Conservation (phyloP, 2,329 filamentous ascomycete genomes). For the Aureobasidium sp. region DNA sequence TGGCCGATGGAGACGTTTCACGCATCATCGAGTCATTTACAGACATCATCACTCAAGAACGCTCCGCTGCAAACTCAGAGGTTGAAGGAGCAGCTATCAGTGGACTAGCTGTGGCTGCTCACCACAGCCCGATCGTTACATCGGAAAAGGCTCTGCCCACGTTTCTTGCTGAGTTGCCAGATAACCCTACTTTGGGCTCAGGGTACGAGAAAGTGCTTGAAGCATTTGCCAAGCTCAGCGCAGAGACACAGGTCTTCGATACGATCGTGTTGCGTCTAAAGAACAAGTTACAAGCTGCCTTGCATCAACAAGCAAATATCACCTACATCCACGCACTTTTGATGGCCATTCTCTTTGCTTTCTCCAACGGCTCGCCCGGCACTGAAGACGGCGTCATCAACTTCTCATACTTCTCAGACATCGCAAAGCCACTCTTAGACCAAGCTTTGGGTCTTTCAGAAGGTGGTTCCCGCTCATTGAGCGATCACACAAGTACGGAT, state of each 20-base stretch:
- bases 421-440: constrained; percentile 37
- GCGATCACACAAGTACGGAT: constrained; percentile 50
- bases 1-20: constrained; percentile 36
- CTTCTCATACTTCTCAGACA: constrained; percentile 40
- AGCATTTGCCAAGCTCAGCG: constrained; percentile 57
- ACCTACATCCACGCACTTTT: constrained; percentile 54
- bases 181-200: constrained; percentile 41
- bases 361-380: constrained; percentile 45
- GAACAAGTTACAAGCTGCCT: constrained; percentile 54
- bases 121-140: constrained; percentile 54
- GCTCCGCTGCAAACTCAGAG: constrained; percentile 49
- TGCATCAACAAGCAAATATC: constrained; percentile 45
- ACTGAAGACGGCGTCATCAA: constrained; percentile 37
- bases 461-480: constrained; percentile 28
- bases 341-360: constrained; percentile 55
- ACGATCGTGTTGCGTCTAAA: constrained; percentile 56
- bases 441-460: constrained; percentile 30
- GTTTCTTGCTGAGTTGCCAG: constrained; percentile 58
- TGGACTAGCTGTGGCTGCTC: constrained; percentile 54
- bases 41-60: constrained; percentile 54
- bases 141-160: constrained; percentile 60
- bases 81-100: constrained; percentile 53
- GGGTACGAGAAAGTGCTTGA: constrained; percentile 53
- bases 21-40: constrained; percentile 55
- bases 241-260: constrained; percentile 56